These are phyloP conservation scores for Raddia guianensis DNA, from an alignment of 176 grass and related monocot genomes.

Conservation along the genomic window DNA sequence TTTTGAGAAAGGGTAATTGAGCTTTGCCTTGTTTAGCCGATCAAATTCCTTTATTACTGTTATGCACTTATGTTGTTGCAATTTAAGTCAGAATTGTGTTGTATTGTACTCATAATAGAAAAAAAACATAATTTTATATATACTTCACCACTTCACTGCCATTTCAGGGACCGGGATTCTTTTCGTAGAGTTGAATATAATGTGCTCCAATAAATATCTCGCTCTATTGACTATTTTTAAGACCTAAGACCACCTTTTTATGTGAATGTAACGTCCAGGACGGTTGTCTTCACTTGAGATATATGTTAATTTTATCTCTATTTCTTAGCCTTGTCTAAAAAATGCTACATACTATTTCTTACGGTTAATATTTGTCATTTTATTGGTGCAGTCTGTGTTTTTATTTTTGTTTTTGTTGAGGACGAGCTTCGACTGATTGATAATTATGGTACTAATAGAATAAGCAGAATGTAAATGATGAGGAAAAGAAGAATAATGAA, in stretches of 20 bases:
- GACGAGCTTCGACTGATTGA: neutral
- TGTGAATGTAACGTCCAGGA: too few relatives aligned
- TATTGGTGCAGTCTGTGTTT: too few relatives aligned
- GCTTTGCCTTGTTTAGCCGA: neutral
- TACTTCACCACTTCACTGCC: neutral
- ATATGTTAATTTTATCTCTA: neutral
- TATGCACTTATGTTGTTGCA: neutral
- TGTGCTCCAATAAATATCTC: too few relatives aligned
- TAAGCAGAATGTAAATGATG: neutral
- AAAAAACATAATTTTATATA: neutral
- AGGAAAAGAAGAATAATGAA: neutral
- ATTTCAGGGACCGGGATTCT: too few relatives aligned
- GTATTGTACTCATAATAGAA: neutral
- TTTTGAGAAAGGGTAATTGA: neutral
- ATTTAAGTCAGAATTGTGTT: neutral
- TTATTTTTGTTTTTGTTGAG: too few relatives aligned
- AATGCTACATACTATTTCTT: neutral
- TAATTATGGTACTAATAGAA: constrained; percentile 5
- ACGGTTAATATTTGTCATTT: too few relatives aligned
- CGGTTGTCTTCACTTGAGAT: neutral
- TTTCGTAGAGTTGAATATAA: neutral
- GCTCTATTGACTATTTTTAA: too few relatives aligned
- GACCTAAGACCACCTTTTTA: too few relatives aligned
- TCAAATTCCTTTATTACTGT: too few relatives aligned
- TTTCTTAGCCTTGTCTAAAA: neutral